Evolutionary conservation across 345 rosid species (phyloP), one percentile per base, ranked within the genome.

Genomic region (Jatropha curcas): DNA sequence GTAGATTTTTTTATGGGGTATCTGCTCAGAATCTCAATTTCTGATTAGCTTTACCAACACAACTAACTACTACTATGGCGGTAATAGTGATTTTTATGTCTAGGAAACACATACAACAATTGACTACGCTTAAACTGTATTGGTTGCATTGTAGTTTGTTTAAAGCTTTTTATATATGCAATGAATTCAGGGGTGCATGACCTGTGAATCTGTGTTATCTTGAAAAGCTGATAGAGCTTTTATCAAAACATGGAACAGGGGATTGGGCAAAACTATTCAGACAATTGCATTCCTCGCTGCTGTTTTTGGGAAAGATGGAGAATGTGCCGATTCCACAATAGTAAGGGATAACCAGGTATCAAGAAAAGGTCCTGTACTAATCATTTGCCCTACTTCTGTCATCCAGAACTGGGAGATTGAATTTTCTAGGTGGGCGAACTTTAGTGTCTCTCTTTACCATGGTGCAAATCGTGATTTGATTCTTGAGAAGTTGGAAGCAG

Each of bases 201-300:
- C 25, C 1, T 57, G 6, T 41, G 39, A 3, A 63, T 62, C 12
- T 52, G 5, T 28, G 7, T 55, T 55, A 41, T 59, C 52, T 17
- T 60, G 9, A 34, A n/a, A n/a, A n/a, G 25, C 48, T 72, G 33
- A 66, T 57, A 60, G 11, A 24, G 30, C 43, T 48, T 17, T n/a
- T 71, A 39, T 30, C 3, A 10, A 41, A 33, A 65, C 28, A 24
- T 51, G 61, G 9, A 34, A 39, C 82, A 92, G 99, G 96, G 99
- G 97, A 57, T 83, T 95, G 39, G 98, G 99, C 71, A 95, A 92
- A 86, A 95, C 99, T 48, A 95, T 95, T 78, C 98, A 95, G 81
- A 83, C 94, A 56, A 95, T 95, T 66, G 94, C 98, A 60, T 92
- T 95, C 84, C 87, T 95, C 67, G 94, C 97, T 66, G 99, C 92